A percentile compares a stretch with the other conserved stretches of the same genome.
These are phyloP conservation scores for Xylaria longipes DNA, from an alignment of 495 filamentous ascomycete genomes.

Conservation along the genomic window DNA sequence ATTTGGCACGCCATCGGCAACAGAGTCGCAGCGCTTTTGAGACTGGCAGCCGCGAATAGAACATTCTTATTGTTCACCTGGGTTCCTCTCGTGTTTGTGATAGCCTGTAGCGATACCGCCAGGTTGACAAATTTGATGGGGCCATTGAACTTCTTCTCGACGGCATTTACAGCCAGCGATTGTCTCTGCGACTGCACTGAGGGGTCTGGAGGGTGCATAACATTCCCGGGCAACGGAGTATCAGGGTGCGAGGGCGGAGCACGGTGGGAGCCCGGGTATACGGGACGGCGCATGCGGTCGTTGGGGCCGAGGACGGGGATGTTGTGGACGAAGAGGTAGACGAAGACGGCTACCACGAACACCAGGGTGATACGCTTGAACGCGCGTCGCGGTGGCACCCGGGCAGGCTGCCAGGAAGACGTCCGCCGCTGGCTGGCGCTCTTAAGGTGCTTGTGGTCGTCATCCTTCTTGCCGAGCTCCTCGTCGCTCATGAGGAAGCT, in stretches of 20 bases:
- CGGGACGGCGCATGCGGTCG: conserved; percentile 29
- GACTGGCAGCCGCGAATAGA: conserved; percentile 62
- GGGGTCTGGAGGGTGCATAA: conserved; percentile 19
- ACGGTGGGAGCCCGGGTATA: conserved; percentile 24
- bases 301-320: conserved; percentile 45
- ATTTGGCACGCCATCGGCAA: conserved; percentile 69
- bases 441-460: conserved; percentile 50
- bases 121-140: conserved; percentile 48
- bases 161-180: background rate
- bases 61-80: conserved; percentile 58
- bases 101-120: conserved; percentile 45
- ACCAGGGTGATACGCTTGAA: conserved; percentile 47
- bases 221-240: conserved; percentile 13
- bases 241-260: conserved; percentile 14
- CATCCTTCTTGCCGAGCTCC: conserved; percentile 57
- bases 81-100: conserved; percentile 45
- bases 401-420: conserved; percentile 45
- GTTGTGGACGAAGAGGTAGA: conserved; percentile 54
- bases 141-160: conserved; percentile 43
- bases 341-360: conserved; percentile 36
- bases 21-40: conserved; percentile 60
- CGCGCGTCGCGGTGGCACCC: conserved; percentile 45
- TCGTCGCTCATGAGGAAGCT: conserved; percentile 50
- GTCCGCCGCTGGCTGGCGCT: conserved; percentile 32
- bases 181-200: conserved; percentile 24